Evolutionary conservation across 2,329 filamentous ascomycete species (phyloP).

Genomic region (Colletotrichum navitas): DNA sequence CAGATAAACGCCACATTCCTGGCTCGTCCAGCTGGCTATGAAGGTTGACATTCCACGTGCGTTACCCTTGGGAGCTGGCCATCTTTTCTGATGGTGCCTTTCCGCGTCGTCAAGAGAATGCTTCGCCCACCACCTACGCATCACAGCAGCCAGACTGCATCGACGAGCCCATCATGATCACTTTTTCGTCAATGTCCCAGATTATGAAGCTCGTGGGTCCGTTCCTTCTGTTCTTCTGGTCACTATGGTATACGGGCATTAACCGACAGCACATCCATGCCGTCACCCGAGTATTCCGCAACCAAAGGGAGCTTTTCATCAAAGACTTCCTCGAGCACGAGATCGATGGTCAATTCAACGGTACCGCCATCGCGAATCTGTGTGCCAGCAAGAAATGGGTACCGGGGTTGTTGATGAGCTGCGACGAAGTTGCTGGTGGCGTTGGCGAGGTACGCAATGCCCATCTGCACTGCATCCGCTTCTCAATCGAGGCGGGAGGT

Average conservation of each 20-base stretch:
- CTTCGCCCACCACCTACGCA: constrained; percentile 1
- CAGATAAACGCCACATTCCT: constrained; percentile 35
- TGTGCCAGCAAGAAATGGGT: constrained; percentile 57
- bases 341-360: constrained; percentile 50
- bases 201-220: constrained; percentile 43
- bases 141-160: constrained; percentile 8
- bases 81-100: constrained; percentile 16
- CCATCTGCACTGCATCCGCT: constrained; percentile 59
- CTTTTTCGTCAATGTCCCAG: constrained; percentile 46
- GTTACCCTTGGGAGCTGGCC: constrained; percentile 23
- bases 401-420: constrained; percentile 57
- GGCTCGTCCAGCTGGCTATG: constrained; percentile 8
- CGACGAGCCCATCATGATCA: constrained; percentile 39
- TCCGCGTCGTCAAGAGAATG: constrained; percentile 4
- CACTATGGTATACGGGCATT: constrained; percentile 46
- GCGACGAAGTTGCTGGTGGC: constrained; percentile 57
- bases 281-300: constrained; percentile 48
- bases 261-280: constrained; percentile 44
- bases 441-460: constrained; percentile 60
- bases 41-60: constrained; percentile 28
- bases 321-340: constrained; percentile 51
- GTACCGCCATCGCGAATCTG: constrained; percentile 47
- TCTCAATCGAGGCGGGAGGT: constrained; percentile 62
- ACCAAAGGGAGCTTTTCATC: constrained; percentile 51
- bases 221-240: constrained; percentile 46